Evolutionary conservation across 768 basidiomycete genomes (phyloP), one percentile per base, ranked within the genome.

Genomic region (Boletellus emodensis): DNA sequence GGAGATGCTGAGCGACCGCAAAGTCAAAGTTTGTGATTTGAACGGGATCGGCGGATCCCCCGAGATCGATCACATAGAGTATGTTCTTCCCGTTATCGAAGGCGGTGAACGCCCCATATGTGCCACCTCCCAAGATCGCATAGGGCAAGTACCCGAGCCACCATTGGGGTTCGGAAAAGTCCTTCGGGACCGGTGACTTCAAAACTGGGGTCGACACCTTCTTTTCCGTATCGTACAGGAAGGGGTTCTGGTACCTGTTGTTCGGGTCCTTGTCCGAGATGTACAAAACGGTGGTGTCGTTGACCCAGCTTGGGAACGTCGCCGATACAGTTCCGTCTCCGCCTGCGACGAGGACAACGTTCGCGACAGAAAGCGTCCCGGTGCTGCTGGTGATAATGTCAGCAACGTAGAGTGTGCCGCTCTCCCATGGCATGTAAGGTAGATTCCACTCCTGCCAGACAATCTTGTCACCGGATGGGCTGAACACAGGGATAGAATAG

Each of bases 391-490:
- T 9, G 8, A 20, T 15, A 14, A 83, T 64, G 11, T 76, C 66
- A 0, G 76, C 84, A 40, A 82, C 60, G 57, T 74, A 71, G 51
- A 87, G 67, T 48, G 77, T 66, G 5, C 73, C 68, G 12, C 80
- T 81, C 57, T 83, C 76, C 83, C 83, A 89, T 3, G 86, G 80
- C 82, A 84, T 82, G 56, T 81, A 73, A 0, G 82, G 82, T 34
- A 82, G 80, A 48, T 61, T 69, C 86, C 85, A 88, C 51, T 82
- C 71, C 41, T 80, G 70, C 81, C 82, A 90, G 0, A 72, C 74
- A 6, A 88, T 57, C 47, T 69, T 72, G 30, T 56, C 68, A 0
- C 84, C 85, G 46, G 81, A 74, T 0, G 79, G 75, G 17, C 78
- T 79, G 65, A 85, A 79, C 28, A 61, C 68, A 0, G 85, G 80